phyloP scores from a whole-genome alignment of 1,139 yeast genomes.

The Starmera stellimalicola region DNA sequence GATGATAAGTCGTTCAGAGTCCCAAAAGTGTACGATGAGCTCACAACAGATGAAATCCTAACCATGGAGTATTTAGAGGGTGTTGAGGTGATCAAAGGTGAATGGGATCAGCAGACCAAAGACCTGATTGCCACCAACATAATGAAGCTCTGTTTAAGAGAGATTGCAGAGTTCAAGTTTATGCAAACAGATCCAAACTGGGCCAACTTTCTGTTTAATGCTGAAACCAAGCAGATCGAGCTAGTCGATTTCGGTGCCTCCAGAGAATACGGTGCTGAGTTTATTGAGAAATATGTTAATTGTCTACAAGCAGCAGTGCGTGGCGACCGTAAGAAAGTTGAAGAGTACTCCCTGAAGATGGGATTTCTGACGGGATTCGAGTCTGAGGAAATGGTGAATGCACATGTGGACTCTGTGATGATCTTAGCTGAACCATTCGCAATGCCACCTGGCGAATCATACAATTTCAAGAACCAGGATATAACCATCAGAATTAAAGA shows the following conservation, averaged over 20 bases:
- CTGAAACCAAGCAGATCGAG: slow-evolving; percentile 57
- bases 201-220: slow-evolving; percentile 91
- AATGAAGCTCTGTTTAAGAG: slow-evolving; percentile 79
- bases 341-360: slow-evolving; percentile 55
- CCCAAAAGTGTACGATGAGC: slow-evolving; percentile 70
- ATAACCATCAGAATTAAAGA: slow-evolving; percentile 87
- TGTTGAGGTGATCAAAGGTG: slow-evolving; percentile 67
- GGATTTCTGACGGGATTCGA: slow-evolving; percentile 93
- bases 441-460: slow-evolving; percentile 39
- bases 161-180: slow-evolving; percentile 73
- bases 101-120: slow-evolving; percentile 64
- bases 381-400: slow-evolving; percentile 76
- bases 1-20: slow-evolving; percentile 68
- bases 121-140: slow-evolving; percentile 79
- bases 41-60: slow-evolving; percentile 74
- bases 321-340: slow-evolving; percentile 58
- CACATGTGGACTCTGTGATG: slow-evolving; percentile 86
- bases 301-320: slow-evolving; percentile 71
- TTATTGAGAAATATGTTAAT: slow-evolving; percentile 59
- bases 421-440: slow-evolving; percentile 91
- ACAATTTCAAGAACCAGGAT: slow-evolving; percentile 75
- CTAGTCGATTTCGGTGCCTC: slow-evolving; percentile 94
- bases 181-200: slow-evolving; percentile 99
- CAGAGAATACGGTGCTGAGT: slow-evolving; percentile 61
- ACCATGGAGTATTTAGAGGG: slow-evolving; percentile 92